A percentile compares a stretch with the other conserved stretches of the same genome.
phyloP scores from a whole-genome alignment of 805 yeast species.

The Hanseniaspora occidentalis region DNA sequence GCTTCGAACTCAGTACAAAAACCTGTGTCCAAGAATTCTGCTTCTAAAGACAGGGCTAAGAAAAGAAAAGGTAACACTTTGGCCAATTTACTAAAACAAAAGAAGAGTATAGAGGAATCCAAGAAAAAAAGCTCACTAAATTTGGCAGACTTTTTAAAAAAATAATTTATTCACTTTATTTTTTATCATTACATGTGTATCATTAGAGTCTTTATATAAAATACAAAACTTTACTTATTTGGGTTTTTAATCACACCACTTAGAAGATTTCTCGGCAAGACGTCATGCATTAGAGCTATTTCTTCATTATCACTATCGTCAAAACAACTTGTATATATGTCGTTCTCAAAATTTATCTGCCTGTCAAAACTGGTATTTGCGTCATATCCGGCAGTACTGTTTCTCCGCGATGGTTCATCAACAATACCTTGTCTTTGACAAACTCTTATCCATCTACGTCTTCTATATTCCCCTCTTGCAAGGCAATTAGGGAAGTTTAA shows the following conservation, averaged over 20 bases:
- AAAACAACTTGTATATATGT: too few relatives aligned
- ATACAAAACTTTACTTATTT: background rate
- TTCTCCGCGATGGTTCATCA: background rate
- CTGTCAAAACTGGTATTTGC: background rate
- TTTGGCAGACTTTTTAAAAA: conserved; percentile 38
- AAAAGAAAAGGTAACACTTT: conserved; percentile 35
- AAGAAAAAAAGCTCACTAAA: conserved; percentile 27
- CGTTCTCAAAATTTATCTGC: background rate
- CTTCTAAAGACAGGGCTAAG: conserved; percentile 30
- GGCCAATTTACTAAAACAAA: conserved; percentile 29
- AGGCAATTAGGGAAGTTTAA: conserved; percentile 13
- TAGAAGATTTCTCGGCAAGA: background rate
- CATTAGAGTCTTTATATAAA: too few relatives aligned
- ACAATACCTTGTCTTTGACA: conserved; percentile 19
- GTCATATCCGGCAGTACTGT: background rate
- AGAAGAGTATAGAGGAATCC: conserved; percentile 27
- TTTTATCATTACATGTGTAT: too few relatives aligned
- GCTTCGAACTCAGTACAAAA: background rate
- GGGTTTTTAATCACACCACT: background rate
- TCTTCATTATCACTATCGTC: conserved; percentile 2
- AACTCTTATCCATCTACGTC: conserved; percentile 56
- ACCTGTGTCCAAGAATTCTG: conserved; percentile 8
- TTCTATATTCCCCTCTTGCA: conserved; percentile 30
- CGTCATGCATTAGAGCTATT: conserved; percentile 1
- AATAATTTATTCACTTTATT: conserved; percentile 1